Conservation (phyloP, 2,329 filamentous ascomycete genomes). For the Neofusicoccum parvum region DNA sequence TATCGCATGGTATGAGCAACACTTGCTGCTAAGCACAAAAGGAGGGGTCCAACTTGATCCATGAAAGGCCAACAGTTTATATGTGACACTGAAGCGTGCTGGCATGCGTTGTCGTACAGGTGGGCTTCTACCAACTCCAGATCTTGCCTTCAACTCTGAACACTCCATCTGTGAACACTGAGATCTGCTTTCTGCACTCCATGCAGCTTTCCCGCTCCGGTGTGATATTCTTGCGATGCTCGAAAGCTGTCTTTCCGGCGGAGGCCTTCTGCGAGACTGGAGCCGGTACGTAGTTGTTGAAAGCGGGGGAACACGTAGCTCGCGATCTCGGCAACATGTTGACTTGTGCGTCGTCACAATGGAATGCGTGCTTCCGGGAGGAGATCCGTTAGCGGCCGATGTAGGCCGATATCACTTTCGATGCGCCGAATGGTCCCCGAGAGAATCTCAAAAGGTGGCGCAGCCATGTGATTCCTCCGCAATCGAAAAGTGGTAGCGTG, state of each 20-base stretch:
- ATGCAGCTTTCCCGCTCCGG: neutral
- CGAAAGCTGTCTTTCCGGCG: too few relatives aligned
- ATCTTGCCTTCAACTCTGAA: neutral
- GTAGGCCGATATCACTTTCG: too few relatives aligned
- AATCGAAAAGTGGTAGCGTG: neutral
- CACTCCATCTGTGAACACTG: neutral
- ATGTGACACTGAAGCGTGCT: neutral
- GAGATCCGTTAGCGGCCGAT: too few relatives aligned
- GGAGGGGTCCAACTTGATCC: too few relatives aligned
- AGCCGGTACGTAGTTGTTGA: too few relatives aligned
- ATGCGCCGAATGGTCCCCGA: neutral
- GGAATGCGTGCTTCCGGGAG: too few relatives aligned
- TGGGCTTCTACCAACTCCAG: neutral
- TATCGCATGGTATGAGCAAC: neutral
- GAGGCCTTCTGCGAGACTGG: too few relatives aligned
- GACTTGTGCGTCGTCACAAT: too few relatives aligned
- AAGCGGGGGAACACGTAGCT: too few relatives aligned
- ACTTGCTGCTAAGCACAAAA: too few relatives aligned
- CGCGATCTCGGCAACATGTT: too few relatives aligned
- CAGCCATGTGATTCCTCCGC: neutral
- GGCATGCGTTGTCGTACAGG: neutral
- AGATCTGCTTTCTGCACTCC: neutral
- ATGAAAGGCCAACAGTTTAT: neutral
- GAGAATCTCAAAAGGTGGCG: neutral
- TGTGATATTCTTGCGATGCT: neutral